These are phyloP conservation scores for Tephrocybe rancida DNA, from an alignment of 768 basidiomycete genomes.

Conservation along the genomic window DNA sequence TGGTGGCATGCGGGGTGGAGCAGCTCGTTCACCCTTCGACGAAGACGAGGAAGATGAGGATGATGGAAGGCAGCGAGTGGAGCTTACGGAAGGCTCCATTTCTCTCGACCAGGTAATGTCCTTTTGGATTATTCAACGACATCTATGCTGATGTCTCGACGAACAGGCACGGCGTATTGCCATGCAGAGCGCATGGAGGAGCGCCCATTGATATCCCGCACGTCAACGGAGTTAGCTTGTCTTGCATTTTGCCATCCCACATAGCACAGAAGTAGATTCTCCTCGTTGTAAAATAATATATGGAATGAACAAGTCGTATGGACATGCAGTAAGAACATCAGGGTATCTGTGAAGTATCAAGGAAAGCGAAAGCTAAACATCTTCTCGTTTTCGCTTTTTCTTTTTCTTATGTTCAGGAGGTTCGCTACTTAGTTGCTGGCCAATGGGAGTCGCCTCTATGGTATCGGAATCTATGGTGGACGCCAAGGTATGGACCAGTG, in stretches of 20 bases:
- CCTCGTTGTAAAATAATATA: slow-evolving; percentile 13
- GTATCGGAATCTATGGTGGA: neutral
- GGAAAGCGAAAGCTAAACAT: neutral
- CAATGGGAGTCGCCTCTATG: neutral
- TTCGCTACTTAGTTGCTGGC: neutral
- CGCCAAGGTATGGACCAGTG: neutral
- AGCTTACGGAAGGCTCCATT: slow-evolving; percentile 82
- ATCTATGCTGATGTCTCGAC: neutral
- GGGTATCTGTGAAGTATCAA: neutral
- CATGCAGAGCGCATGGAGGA: slow-evolving; percentile 89
- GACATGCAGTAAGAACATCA: neutral
- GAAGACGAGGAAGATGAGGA: slow-evolving; percentile 79
- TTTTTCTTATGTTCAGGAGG: slow-evolving; percentile 11
- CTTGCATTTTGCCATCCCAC: slow-evolving; percentile 4
- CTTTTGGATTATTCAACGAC: neutral
- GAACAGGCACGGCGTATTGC: slow-evolving; percentile 78
- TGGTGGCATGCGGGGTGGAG: slow-evolving; percentile 65
- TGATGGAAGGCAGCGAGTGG: slow-evolving; percentile 69
- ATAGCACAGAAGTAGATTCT: slow-evolving; percentile 17
- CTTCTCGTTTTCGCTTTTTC: slow-evolving; percentile 16
- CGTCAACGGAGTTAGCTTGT: slow-evolving; percentile 3
- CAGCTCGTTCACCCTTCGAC: slow-evolving; percentile 37
- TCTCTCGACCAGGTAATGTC: slow-evolving; percentile 89
- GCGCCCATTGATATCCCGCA: slow-evolving; percentile 46
- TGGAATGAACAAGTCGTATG: slow-evolving; percentile 13